These are phyloP conservation scores for Pyronema domesticum DNA, from an alignment of 495 filamentous ascomycete genomes.

Conservation along the genomic window DNA sequence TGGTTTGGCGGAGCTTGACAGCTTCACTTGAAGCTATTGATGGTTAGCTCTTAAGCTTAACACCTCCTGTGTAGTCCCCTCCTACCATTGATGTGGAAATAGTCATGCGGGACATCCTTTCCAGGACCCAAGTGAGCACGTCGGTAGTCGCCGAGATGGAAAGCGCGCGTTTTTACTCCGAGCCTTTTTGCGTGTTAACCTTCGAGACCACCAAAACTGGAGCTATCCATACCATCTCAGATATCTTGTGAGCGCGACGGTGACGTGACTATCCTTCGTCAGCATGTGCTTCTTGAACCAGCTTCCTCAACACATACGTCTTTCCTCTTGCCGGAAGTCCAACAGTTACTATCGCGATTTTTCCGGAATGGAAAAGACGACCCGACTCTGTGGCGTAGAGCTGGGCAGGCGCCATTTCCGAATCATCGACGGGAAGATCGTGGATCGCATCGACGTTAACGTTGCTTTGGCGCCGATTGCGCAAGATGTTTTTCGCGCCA, in stretches of 20 bases:
- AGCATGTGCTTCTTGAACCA: neutral
- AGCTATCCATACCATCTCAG: slow-evolving; percentile 52
- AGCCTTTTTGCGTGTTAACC: slow-evolving; percentile 40
- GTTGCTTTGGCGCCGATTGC: slow-evolving; percentile 59
- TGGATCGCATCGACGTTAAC: slow-evolving; percentile 97
- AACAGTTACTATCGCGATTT: slow-evolving; percentile 93
- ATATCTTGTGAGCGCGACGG: slow-evolving; percentile 86
- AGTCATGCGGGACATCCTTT: slow-evolving; percentile 84
- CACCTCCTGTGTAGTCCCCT: slow-evolving; percentile 13
- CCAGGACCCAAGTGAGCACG: slow-evolving; percentile 73
- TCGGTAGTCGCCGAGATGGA: slow-evolving; percentile 93
- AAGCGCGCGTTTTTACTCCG: slow-evolving; percentile 93
- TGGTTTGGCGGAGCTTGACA: slow-evolving; percentile 81
- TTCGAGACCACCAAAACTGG: slow-evolving; percentile 9
- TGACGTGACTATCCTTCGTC: slow-evolving; percentile 52
- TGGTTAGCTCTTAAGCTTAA: slow-evolving; percentile 14
- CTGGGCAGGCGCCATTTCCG: slow-evolving; percentile 79
- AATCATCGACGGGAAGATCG: slow-evolving; percentile 62
- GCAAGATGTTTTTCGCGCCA: slow-evolving; percentile 3
- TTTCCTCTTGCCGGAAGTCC: slow-evolving; percentile 92
- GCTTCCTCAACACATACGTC: slow-evolving; percentile 43
- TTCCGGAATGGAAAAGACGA: slow-evolving; percentile 86
- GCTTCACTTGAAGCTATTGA: slow-evolving; percentile 55
- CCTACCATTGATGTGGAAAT: slow-evolving; percentile 82
- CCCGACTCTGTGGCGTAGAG: slow-evolving; percentile 96